Base-by-base conservation (phyloP, 1,284 basidiomycete species). In the Entoloma clypeatum region DNA sequence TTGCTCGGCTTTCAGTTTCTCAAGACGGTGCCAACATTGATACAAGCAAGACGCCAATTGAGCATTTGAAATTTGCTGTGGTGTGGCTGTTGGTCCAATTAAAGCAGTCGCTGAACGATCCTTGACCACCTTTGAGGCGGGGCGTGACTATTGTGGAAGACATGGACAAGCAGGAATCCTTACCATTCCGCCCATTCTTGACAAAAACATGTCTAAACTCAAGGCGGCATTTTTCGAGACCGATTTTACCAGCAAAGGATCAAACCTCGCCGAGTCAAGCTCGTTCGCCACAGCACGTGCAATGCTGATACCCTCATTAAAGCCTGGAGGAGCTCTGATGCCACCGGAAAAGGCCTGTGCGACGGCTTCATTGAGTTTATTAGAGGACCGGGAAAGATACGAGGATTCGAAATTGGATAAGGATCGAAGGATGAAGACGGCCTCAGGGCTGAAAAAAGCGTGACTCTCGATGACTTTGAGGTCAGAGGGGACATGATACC, bases 221-320 rank as follows among this genome's bases (percentile, higher is more conserved):
- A 75, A 69, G 9, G 69, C 72, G 0, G 77, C 80, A 55, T 81
- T 84, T 53, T 82, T 82, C 3, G 92, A 89, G 3, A 94, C 82
- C 1, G 79, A 76, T 41, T 76, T 75, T 5, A 92, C 79, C 6
- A 98, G 70, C 21, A 97, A 58, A 0, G 94, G 94, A 62, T 98
- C 94, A 58, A 96, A 97, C 43, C 86, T 79, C 3, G 92, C 92
- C 2, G 90, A 81, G 61, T 98, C 94, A 3, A 98, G 74, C 59
- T 96, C 93, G 59, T 97, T 97, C 11, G 80, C 78, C 25, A 94
- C 71, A 0, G 79, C 75, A 7, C 92, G 74, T 1, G 86, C 81
- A 23, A 93, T 72, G 39, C 79, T 81, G 4, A 82, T 66, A 3
- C 89, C 93, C 42, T 95, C 92, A 22, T 70, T 74, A 24, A 79